Conservation (phyloP, 2,329 filamentous ascomycete genomes). For the Neurospora sp. region DNA sequence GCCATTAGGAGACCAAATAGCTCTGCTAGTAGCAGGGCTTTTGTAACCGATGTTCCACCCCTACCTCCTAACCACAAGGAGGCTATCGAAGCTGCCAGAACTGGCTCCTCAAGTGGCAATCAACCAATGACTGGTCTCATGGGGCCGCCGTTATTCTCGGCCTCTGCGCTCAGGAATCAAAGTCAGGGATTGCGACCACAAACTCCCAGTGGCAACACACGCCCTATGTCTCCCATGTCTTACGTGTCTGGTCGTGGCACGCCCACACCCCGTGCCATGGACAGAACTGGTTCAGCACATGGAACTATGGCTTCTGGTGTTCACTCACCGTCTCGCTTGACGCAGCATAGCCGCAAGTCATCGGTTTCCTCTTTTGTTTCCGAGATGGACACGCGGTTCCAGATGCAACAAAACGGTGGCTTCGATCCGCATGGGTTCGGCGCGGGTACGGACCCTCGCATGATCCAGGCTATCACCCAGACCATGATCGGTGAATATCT, state of each 20-base stretch:
- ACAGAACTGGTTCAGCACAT: slow-evolving; percentile 35
- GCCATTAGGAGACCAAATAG: slow-evolving; percentile 55
- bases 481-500: slow-evolving; percentile 99
- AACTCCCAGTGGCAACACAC: slow-evolving; percentile 46
- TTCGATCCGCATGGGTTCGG: slow-evolving; percentile 50
- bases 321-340: slow-evolving; percentile 37
- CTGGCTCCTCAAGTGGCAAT: slow-evolving; percentile 38
- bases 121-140: slow-evolving; percentile 37
- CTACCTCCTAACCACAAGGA: slow-evolving; percentile 75
- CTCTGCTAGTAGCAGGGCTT: slow-evolving; percentile 51
- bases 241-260: slow-evolving; percentile 43
- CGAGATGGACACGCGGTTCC: slow-evolving; percentile 85
- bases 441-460: slow-evolving; percentile 77
- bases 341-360: slow-evolving; percentile 51
- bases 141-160: slow-evolving; percentile 77
- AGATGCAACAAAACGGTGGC: slow-evolving; percentile 52
- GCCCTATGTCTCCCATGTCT: slow-evolving; percentile 34
- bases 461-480: slow-evolving; percentile 98
- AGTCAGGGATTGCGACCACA: slow-evolving; percentile 39
- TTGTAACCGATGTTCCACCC: slow-evolving; percentile 47
- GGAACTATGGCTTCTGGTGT: slow-evolving; percentile 30
- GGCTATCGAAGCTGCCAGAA: slow-evolving; percentile 70
- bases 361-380: slow-evolving; percentile 94
- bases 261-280: slow-evolving; percentile 41
- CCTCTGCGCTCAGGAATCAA: slow-evolving; percentile 51